Evolutionary conservation across 2,329 filamentous ascomycete species (phyloP).

Genomic region (Drechslerella stenobrocha): DNA sequence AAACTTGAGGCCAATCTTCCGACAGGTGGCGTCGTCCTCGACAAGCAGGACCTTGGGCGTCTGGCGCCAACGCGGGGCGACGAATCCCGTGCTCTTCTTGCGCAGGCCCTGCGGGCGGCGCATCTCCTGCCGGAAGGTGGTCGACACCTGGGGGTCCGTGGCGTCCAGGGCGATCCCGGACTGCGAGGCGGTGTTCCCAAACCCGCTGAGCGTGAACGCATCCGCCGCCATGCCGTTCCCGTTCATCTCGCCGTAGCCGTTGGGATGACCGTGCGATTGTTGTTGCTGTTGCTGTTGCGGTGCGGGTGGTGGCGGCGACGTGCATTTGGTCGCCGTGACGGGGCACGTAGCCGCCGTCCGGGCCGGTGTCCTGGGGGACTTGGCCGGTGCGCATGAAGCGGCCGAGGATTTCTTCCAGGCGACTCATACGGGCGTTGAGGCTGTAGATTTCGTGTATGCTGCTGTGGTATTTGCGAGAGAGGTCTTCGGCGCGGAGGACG

Average conservation of each 20-base stretch:
- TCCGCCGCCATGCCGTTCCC: constrained; percentile 10
- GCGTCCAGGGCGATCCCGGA: constrained; percentile 34
- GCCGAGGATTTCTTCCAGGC: constrained; percentile 9
- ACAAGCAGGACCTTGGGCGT: constrained; percentile 83
- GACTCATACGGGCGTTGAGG: constrained; percentile 8
- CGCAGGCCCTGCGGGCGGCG: constrained; percentile 44
- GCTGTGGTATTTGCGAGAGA: constrained; percentile 31
- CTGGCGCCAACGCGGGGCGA: constrained; percentile 66
- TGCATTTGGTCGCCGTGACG: constrained; percentile 4
- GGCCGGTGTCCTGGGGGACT: constrained; percentile 1
- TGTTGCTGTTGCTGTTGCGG: too few species aligned
- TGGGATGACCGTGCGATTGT: constrained; percentile 9
- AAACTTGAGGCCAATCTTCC: constrained; percentile 70
- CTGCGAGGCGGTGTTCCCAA: constrained; percentile 38
- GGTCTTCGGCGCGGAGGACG: constrained; percentile 12
- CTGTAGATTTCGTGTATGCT: constrained; percentile 12
- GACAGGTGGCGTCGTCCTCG: constrained; percentile 74
- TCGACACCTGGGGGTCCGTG: constrained; percentile 45
- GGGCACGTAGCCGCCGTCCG: constrained; percentile 9
- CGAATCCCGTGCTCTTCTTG: constrained; percentile 59
- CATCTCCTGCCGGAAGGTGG: constrained; percentile 34
- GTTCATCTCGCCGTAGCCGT: constrained; percentile 24
- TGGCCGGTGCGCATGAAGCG: constrained; percentile 14
- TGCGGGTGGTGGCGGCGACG: background rate
- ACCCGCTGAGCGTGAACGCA: constrained; percentile 28